These are phyloP conservation scores for Vitellaria paradoxa DNA, from an alignment of 179 eudicot genomes.

Conservation along the genomic window DNA sequence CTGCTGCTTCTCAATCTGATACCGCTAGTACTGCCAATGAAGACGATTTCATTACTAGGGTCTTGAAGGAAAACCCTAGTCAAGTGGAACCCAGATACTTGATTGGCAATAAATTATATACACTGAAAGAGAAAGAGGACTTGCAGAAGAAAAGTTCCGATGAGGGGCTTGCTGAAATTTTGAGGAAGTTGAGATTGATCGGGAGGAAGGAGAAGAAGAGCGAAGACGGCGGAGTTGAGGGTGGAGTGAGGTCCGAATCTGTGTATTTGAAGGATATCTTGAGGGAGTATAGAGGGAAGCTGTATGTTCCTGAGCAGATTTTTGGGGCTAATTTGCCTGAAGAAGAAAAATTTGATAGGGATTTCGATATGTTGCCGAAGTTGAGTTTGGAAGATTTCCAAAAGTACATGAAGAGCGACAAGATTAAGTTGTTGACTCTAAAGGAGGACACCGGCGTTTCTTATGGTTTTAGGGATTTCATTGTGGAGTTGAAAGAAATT, in stretches of 20 bases:
- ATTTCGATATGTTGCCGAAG: constrained; percentile 54
- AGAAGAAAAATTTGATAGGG: constrained; percentile 61
- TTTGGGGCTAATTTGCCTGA: constrained; percentile 63
- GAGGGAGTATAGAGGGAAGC: constrained; percentile 78
- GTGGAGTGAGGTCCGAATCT: constrained; percentile 24
- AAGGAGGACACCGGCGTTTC: constrained; percentile 46
- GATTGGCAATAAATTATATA: constrained; percentile 58
- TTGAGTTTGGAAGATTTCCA: constrained; percentile 60
- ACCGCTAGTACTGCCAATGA: not conserved
- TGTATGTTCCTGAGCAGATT: constrained; percentile 85
- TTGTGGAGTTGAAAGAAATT: constrained; percentile 75
- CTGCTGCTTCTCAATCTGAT: constrained; percentile 13
- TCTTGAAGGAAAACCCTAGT: constrained; percentile 85
- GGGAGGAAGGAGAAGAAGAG: constrained; percentile 22
- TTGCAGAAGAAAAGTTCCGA: constrained; percentile 31
- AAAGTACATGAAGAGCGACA: constrained; percentile 49
- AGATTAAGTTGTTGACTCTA: constrained; percentile 57
- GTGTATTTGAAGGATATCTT: constrained; percentile 79
- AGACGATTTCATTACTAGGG: constrained; percentile 76
- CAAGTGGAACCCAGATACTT: constrained; percentile 77
- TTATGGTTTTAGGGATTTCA: constrained; percentile 46
- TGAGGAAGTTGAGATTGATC: constrained; percentile 45
- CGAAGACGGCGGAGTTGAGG: constrained; percentile 25
- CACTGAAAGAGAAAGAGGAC: constrained; percentile 51
- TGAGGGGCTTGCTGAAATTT: constrained; percentile 33